Evolutionary conservation across 345 rosid genomes (phyloP).

Genomic region (Rhodamnia rubescens): DNA sequence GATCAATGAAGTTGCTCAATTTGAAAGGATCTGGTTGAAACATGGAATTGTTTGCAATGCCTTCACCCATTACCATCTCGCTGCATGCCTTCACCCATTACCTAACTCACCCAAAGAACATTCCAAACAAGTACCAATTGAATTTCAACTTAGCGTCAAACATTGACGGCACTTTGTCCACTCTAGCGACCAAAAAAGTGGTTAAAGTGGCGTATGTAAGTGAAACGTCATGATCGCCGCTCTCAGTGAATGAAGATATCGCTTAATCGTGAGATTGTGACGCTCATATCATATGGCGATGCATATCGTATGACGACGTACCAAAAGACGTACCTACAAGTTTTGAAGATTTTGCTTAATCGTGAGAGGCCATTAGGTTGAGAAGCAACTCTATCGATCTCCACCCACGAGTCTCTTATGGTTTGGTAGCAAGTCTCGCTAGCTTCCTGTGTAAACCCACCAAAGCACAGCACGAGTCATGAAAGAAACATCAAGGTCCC

Average conservation of each 20-base stretch:
- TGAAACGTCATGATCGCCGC: background rate
- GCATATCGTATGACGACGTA: background rate
- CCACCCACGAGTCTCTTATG: constrained; percentile 50
- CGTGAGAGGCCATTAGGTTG: constrained; percentile 27
- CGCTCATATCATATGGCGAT: background rate
- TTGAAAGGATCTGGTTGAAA: too few relatives aligned
- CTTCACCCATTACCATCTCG: too few relatives aligned
- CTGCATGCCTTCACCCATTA: background rate
- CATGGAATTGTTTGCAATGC: too few relatives aligned
- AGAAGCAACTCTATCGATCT: constrained; percentile 48
- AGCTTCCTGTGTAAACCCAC: constrained; percentile 19
- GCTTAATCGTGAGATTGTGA: background rate
- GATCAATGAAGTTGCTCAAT: too few relatives aligned
- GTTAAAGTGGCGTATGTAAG: background rate
- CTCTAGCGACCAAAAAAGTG: background rate
- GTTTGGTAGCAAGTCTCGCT: constrained; percentile 49
- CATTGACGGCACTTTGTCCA: too few relatives aligned
- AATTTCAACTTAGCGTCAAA: background rate
- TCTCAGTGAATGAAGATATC: background rate
- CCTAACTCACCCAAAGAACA: constrained; percentile 7
- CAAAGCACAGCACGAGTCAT: background rate
- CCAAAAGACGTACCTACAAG: constrained; percentile 32
- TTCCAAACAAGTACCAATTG: background rate
- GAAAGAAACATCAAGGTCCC: background rate
- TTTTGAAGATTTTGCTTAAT: constrained; percentile 50